Evolutionary conservation across 805 yeast genomes (phyloP), one percentile per base, ranked within the genome.

Genomic region (Millerago galiae): DNA sequence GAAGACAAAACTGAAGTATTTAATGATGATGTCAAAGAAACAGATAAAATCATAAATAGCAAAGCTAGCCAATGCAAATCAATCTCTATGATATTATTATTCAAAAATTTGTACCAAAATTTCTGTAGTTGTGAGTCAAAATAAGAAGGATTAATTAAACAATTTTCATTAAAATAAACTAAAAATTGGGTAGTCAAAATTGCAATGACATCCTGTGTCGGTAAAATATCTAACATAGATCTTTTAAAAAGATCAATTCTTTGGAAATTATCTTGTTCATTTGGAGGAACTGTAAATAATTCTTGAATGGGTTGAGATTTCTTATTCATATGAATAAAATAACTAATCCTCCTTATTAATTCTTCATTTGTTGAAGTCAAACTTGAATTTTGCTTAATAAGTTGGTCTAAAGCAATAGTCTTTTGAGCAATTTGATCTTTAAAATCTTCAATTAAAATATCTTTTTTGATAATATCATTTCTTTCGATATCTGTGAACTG

Each of bases 141-240:
- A 5, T 35, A 42, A 1, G 40, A 4, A 3, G 38, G 3, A n/a
- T 47, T 38, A 3, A 51, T n/a, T 3, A 40, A 18, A 7, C 18
- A 15, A 10, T 38, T 38, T 27, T 39, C 40, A 5, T 48, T 40
- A 3, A 44, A 40, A 25, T 49, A 41, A 12, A 41, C 36, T 11
- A 53, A 38, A 44, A 35, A 51, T 34, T 48, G 49, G 8, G 41
- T 39, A 37, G 51, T 51, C 37, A 51, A 31, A 12, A 44, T 12
- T 3, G 47, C 15, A 11, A 41, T 38, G 7, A 46, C 33, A 10
- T 43, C 42, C 8, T 50, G 36, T 3, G 31, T 16, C 3, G 56
- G 56, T 3, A 48, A 36, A 11, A 45, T 30, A 2, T 41, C 48
- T 2, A 45, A 35, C 46, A 46, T 38, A 16, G 35, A 25, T 29